Evolutionary conservation across 345 rosid genomes (phyloP), one percentile per base, ranked within the genome.

Genomic region (Barbarea vulgaris): DNA sequence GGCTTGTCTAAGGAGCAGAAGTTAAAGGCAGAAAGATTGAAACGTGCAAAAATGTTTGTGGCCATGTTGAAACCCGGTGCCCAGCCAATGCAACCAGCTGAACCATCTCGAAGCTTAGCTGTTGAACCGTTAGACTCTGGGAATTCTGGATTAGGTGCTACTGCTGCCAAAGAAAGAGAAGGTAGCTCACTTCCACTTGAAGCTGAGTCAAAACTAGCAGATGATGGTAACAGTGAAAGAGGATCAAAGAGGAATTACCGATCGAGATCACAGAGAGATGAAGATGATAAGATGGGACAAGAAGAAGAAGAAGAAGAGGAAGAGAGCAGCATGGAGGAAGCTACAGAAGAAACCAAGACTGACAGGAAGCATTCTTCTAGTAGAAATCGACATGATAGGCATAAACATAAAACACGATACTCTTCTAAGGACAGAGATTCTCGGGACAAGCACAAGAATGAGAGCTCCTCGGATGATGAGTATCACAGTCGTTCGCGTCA

Each of bases 1-100:
- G 72, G 76, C 75, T 71, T 94, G 80, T 77, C 85, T 36, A 85
- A 72, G 73, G 97, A 92, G 83, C 87, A 90, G 87, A 87, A 90
- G 84, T 68, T 95, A 71, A 90, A 89, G 84, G 96, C 98, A 33
- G 97, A 92, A 78, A 88, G 99, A 79, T 84, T 95, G 77, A 95
- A 84, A 78, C 93, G 99, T 27, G 99, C 99, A 52, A 95, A 92
- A 81, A 82, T 90, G 90, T 92, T 95, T 78, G 84, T 93, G 57
- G 87, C 97, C 77, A 80, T 85, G 97, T 62, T 95, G 41, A 90
- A 85, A 84, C 70, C 77, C 63, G 85, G 86, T 74, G 82, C 84
- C 67, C 86, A 78, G 48, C 84, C 93, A 4, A 66, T 67, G 13
- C 87, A 84, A 75, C 89, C 85, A 77, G 74, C 82, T 67, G 87